Evolutionary conservation across 2,329 filamentous ascomycete genomes (phyloP).

Genomic region (Apiospora marii): DNA sequence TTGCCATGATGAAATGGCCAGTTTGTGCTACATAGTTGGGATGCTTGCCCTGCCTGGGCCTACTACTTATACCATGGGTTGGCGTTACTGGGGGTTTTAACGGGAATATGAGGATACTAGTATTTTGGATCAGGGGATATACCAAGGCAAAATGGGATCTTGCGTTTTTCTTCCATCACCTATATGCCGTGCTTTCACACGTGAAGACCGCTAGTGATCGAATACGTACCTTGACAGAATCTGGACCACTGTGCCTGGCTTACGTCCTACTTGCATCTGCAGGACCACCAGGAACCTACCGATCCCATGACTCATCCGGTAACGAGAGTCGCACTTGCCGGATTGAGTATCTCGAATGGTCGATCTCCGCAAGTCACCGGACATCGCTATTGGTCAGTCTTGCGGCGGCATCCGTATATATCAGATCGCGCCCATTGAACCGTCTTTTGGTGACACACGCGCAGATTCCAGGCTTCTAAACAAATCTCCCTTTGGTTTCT

Average conservation of each 20-base stretch:
- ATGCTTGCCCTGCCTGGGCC: not conserved
- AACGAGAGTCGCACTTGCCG: not conserved
- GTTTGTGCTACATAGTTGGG: not conserved
- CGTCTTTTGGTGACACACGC: not conserved
- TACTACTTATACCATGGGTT: constrained; percentile 19
- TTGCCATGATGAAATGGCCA: not conserved
- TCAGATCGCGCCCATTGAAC: not conserved
- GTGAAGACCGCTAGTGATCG: not conserved
- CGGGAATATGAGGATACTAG: constrained; percentile 16
- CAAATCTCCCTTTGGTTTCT: not conserved
- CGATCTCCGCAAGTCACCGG: not conserved
- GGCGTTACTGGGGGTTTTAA: not conserved
- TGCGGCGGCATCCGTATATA: not conserved
- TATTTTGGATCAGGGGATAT: not conserved
- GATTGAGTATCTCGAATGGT: not conserved
- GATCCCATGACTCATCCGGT: constrained; percentile 3
- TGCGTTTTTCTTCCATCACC: not conserved
- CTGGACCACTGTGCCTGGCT: not conserved
- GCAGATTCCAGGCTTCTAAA: not conserved
- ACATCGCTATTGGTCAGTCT: not conserved
- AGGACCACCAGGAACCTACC: not conserved
- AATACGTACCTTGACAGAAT: no score
- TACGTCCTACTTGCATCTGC: not conserved
- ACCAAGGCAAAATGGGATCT: constrained; percentile 1
- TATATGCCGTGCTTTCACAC: not conserved